Evolutionary conservation across 2,329 filamentous ascomycete genomes (phyloP).

Genomic region (Scorias spongiosa): DNA sequence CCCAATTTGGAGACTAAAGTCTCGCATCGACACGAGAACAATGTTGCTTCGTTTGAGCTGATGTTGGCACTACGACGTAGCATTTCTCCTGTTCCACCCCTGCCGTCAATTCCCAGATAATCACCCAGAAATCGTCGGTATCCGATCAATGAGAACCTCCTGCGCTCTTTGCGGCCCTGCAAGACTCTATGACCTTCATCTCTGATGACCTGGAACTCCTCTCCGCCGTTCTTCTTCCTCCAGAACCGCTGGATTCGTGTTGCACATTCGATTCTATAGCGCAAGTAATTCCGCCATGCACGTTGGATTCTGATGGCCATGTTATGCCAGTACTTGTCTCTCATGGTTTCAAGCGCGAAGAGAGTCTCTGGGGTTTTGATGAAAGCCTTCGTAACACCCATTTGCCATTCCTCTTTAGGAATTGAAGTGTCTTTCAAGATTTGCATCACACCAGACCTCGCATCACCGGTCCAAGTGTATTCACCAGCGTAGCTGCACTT

Average conservation of each 20-base stretch:
- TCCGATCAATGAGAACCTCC: constrained; percentile 79
- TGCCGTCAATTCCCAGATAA: constrained; percentile 77
- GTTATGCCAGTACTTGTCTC: constrained; percentile 97
- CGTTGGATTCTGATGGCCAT: constrained; percentile 97
- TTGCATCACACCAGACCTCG: constrained; percentile 73
- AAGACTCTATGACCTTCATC: constrained; percentile 77
- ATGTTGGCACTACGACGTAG: constrained; percentile 63
- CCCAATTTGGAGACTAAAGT: constrained; percentile 88
- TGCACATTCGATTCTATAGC: constrained; percentile 82
- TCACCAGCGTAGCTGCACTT: constrained; percentile 93
- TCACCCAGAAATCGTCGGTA: constrained; percentile 88
- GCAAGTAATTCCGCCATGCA: constrained; percentile 90
- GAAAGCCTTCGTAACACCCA: constrained; percentile 93
- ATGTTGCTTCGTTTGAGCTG: constrained; percentile 47
- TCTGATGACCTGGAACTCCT: constrained; percentile 74
- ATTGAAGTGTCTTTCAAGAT: constrained; percentile 96
- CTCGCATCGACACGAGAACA: constrained; percentile 88
- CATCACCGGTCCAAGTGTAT: constrained; percentile 86
- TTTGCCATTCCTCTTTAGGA: constrained; percentile 86
- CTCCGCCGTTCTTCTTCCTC: constrained; percentile 80
- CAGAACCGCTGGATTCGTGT: constrained; percentile 91
- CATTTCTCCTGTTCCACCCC: constrained; percentile 62
- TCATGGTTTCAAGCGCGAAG: constrained; percentile 93
- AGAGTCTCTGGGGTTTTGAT: constrained; percentile 96
- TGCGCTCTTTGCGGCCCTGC: constrained; percentile 73